phyloP scores from a whole-genome alignment of 2,329 filamentous ascomycete species.

The Bipolaris cookei region DNA sequence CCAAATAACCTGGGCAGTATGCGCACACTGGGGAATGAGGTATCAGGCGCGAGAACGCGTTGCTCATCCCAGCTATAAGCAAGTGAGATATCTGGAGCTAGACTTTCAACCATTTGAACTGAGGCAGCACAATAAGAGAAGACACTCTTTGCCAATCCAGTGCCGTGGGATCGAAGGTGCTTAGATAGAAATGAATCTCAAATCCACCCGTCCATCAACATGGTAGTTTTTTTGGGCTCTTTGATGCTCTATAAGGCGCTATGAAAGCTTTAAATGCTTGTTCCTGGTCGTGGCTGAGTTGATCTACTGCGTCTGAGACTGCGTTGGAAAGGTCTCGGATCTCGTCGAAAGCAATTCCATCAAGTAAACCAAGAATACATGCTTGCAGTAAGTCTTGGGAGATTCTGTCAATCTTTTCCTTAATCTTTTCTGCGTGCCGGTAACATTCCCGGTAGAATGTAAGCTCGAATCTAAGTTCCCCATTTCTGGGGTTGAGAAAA shows the following conservation, averaged over 20 bases:
- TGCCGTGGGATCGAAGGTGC: no score
- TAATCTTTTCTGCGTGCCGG: constrained; percentile 13
- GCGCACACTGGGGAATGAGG: no score
- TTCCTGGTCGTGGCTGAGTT: constrained; percentile 7
- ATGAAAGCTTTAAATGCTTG: constrained; percentile 21
- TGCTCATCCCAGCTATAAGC: no score
- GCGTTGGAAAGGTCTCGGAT: constrained; percentile 15
- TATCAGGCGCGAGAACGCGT: no score
- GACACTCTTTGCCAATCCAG: no score
- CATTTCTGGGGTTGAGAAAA: constrained; percentile 15
- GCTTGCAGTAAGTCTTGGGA: constrained; percentile 20
- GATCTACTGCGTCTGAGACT: constrained; percentile 11
- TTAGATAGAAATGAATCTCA: no score
- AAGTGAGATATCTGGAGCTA: no score
- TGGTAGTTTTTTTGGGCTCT: constrained; percentile 4
- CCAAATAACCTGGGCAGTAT: no score
- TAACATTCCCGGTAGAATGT: constrained; percentile 22
- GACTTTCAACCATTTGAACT: no score
- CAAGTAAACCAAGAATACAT: constrained; percentile 18
- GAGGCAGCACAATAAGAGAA: no score
- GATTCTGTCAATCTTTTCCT: constrained; percentile 10
- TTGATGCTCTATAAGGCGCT: constrained; percentile 13
- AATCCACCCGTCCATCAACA: constrained; percentile 14
- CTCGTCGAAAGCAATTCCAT: constrained; percentile 13
- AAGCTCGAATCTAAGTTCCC: constrained; percentile 19